Evolutionary conservation across 371 early-diverging fungal genomes (phyloP).

Genomic region (Mortierella sp.): DNA sequence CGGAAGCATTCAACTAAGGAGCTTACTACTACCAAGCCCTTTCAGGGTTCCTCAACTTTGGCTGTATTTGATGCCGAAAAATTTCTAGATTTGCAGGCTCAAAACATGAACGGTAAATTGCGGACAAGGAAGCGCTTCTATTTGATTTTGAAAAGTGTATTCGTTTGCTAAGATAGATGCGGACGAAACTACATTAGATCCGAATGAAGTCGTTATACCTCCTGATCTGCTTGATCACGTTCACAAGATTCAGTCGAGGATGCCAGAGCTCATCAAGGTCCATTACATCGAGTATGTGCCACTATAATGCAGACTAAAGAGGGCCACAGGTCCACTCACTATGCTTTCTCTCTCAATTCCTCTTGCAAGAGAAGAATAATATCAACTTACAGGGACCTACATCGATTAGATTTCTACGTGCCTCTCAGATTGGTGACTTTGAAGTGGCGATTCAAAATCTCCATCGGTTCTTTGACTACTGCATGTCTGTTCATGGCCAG

Average conservation of each 20-base stretch:
- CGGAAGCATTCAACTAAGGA: not conserved
- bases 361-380: constrained; percentile 27
- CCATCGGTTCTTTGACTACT: constrained; percentile 47
- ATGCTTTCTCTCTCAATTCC: not conserved
- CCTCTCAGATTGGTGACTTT: constrained; percentile 38
- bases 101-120: constrained; percentile 26
- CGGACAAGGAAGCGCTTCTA: not conserved
- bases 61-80: constrained; percentile 45
- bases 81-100: constrained; percentile 29
- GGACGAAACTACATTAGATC: constrained; percentile 11
- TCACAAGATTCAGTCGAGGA: constrained; percentile 26
- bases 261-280: constrained; percentile 34
- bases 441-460: constrained; percentile 45
- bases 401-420: constrained; percentile 25
- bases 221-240: constrained; percentile 36
- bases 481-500: constrained; percentile 13
- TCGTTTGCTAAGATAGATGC: not conserved
- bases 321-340: not conserved
- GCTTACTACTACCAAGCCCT: not conserved
- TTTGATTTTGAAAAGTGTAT: not conserved
- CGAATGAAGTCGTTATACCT: constrained; percentile 21
- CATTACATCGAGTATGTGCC: constrained; percentile 36
- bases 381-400: not conserved
- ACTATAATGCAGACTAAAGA: not conserved
- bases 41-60: constrained; percentile 14